Evolutionary conservation across 306 rosid species (phyloP).

Genomic region (Quercus gilva): DNA sequence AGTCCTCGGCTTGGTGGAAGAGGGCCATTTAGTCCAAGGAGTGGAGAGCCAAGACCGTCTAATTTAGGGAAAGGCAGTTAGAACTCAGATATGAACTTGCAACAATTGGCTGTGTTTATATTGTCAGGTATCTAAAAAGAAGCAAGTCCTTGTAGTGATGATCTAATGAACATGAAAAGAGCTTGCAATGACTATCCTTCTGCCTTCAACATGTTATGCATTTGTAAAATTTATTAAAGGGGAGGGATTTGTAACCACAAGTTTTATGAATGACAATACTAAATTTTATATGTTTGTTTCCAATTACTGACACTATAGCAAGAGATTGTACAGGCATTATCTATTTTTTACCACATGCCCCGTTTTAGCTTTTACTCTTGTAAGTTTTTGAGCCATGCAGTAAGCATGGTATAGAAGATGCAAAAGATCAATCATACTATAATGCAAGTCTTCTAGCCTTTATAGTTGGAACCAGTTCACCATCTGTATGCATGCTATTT

Average conservation of each 20-base stretch:
- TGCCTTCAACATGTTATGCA: not conserved
- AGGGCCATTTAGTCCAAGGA: conserved; percentile 38
- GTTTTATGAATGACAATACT: not conserved
- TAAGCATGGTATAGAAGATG: not conserved
- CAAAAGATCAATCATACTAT: too few relatives aligned
- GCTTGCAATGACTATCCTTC: not conserved
- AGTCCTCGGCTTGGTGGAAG: conserved; percentile 42
- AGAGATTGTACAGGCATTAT: not conserved
- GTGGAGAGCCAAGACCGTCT: conserved; percentile 37
- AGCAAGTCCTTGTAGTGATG: not conserved
- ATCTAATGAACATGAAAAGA: conserved; percentile 6
- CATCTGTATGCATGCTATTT: too few relatives aligned
- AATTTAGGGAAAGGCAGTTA: conserved; percentile 41
- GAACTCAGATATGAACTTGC: conserved; percentile 8
- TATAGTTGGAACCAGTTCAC: too few relatives aligned
- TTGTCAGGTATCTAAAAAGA: not conserved
- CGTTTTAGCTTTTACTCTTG: not conserved
- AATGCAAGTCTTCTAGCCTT: not conserved
- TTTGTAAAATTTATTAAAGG: conserved; percentile 7
- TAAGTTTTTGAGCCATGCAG: not conserved
- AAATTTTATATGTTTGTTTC: not conserved
- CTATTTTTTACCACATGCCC: not conserved
- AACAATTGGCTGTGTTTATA: not conserved
- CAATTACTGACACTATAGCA: not conserved
- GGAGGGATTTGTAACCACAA: not conserved